Conservation (phyloP, 352 stramenopile species). For the Phytophthora syringae region DNA sequence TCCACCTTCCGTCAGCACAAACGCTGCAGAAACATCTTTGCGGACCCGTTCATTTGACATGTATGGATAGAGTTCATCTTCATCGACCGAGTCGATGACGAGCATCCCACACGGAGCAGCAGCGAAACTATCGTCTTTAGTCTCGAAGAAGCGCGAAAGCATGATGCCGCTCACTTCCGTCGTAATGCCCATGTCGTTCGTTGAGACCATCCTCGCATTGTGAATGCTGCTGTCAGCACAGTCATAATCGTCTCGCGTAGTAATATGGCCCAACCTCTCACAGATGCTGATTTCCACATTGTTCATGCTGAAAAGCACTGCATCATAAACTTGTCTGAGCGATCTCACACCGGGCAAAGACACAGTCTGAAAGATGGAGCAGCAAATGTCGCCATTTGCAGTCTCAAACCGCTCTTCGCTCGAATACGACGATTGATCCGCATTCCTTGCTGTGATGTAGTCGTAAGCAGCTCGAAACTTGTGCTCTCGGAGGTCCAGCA, state of each 20-base stretch:
- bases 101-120: slow-evolving; percentile 17
- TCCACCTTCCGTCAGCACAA: slow-evolving; percentile 17
- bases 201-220: slow-evolving; percentile 24
- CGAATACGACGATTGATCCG: neutral
- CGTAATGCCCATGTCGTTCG: slow-evolving; percentile 2
- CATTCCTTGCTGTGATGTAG: no score
- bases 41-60: slow-evolving; percentile 15
- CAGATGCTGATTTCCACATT: slow-evolving; percentile 43
- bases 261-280: slow-evolving; percentile 39
- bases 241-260: slow-evolving; percentile 39
- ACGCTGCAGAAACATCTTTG: slow-evolving; percentile 21
- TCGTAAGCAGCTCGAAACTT: slow-evolving; percentile 29
- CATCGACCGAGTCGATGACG: slow-evolving; percentile 24
- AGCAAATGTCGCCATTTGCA: slow-evolving; percentile 14
- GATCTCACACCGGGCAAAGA: slow-evolving; percentile 30
- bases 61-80: slow-evolving; percentile 34
- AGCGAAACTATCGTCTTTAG: neutral
- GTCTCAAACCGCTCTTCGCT: slow-evolving; percentile 22
- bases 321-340: slow-evolving; percentile 9
- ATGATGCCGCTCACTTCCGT: slow-evolving; percentile 18
- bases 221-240: slow-evolving; percentile 16
- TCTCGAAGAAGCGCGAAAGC: slow-evolving; percentile 7
- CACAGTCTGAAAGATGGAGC: slow-evolving; percentile 36
- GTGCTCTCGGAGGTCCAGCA: slow-evolving; percentile 11
- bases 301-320: slow-evolving; percentile 18